These are phyloP conservation scores for Hymenoscyphus infarciens DNA, from an alignment of 2,329 filamentous ascomycete species.

Conservation along the genomic window DNA sequence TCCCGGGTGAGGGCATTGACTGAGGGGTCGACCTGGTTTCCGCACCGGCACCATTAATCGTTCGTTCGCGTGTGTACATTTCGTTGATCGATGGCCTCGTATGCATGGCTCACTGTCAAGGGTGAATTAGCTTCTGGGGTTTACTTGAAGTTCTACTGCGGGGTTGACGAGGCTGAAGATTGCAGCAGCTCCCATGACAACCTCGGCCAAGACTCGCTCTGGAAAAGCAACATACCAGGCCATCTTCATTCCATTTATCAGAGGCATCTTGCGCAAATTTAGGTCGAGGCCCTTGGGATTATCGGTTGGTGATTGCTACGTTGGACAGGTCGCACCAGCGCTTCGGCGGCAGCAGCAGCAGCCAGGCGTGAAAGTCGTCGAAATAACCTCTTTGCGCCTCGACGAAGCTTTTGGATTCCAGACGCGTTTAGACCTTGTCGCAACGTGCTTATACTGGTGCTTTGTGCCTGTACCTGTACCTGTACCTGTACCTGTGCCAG, in stretches of 20 bases:
- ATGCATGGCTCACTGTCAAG: slow-evolving; percentile 65
- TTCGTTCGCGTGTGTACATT: slow-evolving; percentile 66
- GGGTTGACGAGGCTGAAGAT: slow-evolving; percentile 18
- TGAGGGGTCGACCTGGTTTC: slow-evolving; percentile 68
- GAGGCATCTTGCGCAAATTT: slow-evolving; percentile 51
- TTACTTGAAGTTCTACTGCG: neutral
- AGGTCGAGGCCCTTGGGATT: slow-evolving; percentile 13
- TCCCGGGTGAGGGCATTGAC: slow-evolving; percentile 61
- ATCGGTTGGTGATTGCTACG: slow-evolving; percentile 12
- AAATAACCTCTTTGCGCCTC: slow-evolving; percentile 24
- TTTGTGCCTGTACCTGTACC: neutral
- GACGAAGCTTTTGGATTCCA: neutral
- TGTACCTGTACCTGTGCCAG: slow-evolving; percentile 6
- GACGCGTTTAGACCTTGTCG: slow-evolving; percentile 17
- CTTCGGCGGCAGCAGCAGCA: neutral
- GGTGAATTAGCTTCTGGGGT: slow-evolving; percentile 20
- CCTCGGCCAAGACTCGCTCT: slow-evolving; percentile 12
- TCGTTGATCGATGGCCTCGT: slow-evolving; percentile 71
- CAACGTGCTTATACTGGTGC: slow-evolving; percentile 7
- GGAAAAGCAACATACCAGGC: slow-evolving; percentile 56
- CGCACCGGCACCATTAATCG: slow-evolving; percentile 67
- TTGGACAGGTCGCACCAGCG: slow-evolving; percentile 20
- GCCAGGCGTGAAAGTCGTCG: slow-evolving; percentile 16
- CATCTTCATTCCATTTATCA: slow-evolving; percentile 69
- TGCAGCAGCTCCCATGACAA: neutral